Percentiles rank a stretch among this genome's conserved stretches.
Conservation (phyloP, 768 basidiomycete genomes). For the Leccinum broughii region DNA sequence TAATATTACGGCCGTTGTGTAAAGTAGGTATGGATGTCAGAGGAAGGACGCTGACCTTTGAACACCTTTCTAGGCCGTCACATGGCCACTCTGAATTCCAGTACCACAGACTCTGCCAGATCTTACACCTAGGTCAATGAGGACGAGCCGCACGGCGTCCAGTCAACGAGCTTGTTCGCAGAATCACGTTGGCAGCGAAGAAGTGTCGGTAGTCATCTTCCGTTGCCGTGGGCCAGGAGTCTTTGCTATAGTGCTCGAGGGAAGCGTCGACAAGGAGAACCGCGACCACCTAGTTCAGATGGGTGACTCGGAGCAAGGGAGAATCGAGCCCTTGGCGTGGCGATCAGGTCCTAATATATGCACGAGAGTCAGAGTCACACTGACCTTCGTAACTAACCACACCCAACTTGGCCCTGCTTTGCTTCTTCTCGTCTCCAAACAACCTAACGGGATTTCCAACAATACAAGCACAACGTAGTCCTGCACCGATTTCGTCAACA, state of each 20-base stretch:
- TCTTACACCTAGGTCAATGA: conserved; percentile 58
- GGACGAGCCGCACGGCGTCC: conserved; percentile 76
- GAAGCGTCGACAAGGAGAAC: conserved; percentile 77
- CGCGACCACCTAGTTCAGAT: conserved; percentile 82
- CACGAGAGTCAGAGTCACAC: neutral
- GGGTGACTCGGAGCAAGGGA: conserved; percentile 56
- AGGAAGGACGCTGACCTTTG: no score
- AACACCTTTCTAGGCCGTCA: no score
- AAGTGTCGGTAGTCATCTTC: conserved; percentile 20
- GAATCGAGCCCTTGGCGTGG: conserved; percentile 50
- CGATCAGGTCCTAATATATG: neutral
- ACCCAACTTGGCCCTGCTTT: conserved; percentile 75
- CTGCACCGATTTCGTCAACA: conserved; percentile 86
- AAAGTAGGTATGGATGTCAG: no score
- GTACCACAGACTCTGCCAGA: no score
- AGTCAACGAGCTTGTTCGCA: conserved; percentile 42
- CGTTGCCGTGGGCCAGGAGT: conserved; percentile 20
- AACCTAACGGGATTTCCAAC: conserved; percentile 67
- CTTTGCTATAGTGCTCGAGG: conserved; percentile 61
- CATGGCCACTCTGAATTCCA: no score
- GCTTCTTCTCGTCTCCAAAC: conserved; percentile 91
- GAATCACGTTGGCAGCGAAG: conserved; percentile 33
- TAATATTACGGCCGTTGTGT: no score
- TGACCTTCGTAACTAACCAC: conserved; percentile 93
- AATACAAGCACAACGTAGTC: conserved; percentile 81